A percentile compares a stretch with the other conserved stretches of the same genome.
These are phyloP conservation scores for Tephrocybe rancida DNA, from an alignment of 768 basidiomycete genomes.

Conservation along the genomic window DNA sequence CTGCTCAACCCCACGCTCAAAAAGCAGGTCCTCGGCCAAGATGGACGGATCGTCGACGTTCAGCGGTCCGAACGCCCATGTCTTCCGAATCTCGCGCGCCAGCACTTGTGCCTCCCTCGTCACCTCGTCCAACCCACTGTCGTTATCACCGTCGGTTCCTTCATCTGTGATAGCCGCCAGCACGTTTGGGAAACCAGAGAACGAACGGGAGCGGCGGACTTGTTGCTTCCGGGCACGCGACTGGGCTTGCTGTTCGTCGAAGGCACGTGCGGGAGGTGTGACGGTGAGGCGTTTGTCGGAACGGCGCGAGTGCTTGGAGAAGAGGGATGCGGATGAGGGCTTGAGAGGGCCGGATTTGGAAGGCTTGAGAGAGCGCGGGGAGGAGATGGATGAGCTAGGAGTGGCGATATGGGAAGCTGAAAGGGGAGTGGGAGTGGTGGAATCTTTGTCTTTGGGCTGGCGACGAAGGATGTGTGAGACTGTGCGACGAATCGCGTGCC, in stretches of 20 bases:
- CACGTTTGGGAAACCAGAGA: constrained; percentile 17
- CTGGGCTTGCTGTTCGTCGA: neutral
- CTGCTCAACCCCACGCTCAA: neutral
- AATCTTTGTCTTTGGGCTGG: neutral
- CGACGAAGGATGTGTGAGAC: constrained; percentile 18
- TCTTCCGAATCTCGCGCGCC: constrained; percentile 7
- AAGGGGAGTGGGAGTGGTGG: neutral
- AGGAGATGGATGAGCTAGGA: neutral
- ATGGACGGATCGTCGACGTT: neutral
- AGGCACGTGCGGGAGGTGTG: constrained; percentile 3
- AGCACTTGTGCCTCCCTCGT: constrained; percentile 17
- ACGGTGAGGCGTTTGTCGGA: constrained; percentile 6
- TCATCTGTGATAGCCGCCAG: constrained; percentile 8
- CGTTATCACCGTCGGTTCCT: constrained; percentile 5
- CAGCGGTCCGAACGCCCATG: constrained; percentile 9
- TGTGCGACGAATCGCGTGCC: constrained; percentile 17
- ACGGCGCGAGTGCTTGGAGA: neutral
- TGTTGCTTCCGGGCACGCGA: neutral
- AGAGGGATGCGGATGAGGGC: constrained; percentile 17
- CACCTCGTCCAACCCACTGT: constrained; percentile 15
- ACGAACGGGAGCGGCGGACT: constrained; percentile 18
- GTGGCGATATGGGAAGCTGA: neutral
- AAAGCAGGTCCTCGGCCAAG: neutral
- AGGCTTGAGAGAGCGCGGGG: neutral
- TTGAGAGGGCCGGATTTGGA: constrained; percentile 3